Base-by-base conservation (phyloP, 805 yeast species). In the Saccharomycopsis microspora region DNA sequence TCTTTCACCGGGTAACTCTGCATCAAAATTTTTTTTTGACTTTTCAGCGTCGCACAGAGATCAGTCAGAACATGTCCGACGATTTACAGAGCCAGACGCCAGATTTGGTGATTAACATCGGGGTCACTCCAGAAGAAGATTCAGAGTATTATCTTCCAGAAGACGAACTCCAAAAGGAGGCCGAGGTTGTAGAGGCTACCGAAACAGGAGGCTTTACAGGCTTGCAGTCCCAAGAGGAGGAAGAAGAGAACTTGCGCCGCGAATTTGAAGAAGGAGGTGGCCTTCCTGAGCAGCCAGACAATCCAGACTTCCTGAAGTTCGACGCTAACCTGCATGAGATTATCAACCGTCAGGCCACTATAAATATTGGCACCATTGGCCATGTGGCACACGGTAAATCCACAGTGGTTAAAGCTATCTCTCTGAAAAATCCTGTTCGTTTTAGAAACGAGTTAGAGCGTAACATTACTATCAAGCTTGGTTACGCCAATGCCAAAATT, bases 261-360 rank as follows among this genome's bases (percentile, higher is more conserved):
- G 97, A 90, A 64, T 89, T 93, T 58, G 94, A 86, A 73, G 97
- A 87, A 67, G 96, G 97, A 65, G 97, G 97, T 51, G 98, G 98
- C 46, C 76, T 93, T 51, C 98, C 98, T 47, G 96, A 85, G 64
- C 98, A 93, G 69, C 96, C 96, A 49, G 82, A 75, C 38, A 72
- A 85, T 67, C 95, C 95, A 50, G 96, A 89, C 63, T 83, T 90
- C 60, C 56, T 83, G 39, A 63, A 69, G 56, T 69, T 93, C 68
- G 85, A 90, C 43, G 97, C 98, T 34, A 71, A 86, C 54, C 82
- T 94, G 5, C 93, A 95, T 47, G 98, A 89, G 62, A 94, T 93
- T 63, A 93, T 93, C 69, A 86, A 85, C 67, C 85, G 98, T 76
- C 99, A 93, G 72, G 99, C 99, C 54, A 93, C 99, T 44, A 87